Base-by-base conservation (phyloP, 352 stramenopile genomes). In the Phytophthora megakarya region DNA sequence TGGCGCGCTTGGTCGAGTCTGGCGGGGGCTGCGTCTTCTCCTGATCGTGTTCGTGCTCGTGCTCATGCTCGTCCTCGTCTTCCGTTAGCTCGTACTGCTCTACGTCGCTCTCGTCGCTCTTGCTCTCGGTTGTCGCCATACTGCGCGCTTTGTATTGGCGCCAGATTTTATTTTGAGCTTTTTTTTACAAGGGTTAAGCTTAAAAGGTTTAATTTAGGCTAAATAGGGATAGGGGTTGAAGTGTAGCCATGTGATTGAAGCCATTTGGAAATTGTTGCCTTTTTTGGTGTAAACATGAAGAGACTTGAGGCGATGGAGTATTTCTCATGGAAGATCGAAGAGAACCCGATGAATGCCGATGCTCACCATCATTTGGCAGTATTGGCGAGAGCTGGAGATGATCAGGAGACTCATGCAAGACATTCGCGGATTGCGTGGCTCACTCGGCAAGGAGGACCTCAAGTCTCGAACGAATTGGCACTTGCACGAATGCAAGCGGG, bases 341-440 rank as follows among this genome's bases (percentile, higher is more conserved):
- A 78, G 25, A 81, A 89, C 51, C 66, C 83, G 33, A 80, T 88
- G 70, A 72, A 90, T 37, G 65, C 59, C 3, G 70, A 72, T 59
- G 78, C 78, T 21, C 78, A 88, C 45, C 81, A 88, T 49, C 56
- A 90, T 46, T 60, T 90, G 18, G 73, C 84, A n/a, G 78, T 81
- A 44, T 51, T 92, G 5, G 81, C 74, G 25, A 72, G 61, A n/a
- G 81, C 77, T 5, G 62, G 70, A 22, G 76, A 76, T 9, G 72
- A 90, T 50, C 55, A 63, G 16, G 68, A 75, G n/a, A 56, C 48
- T 23, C 59, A 90, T 52, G 67, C 66, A 16, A 60, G 68, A 11
- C 75, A 90, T 50, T 65, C 75, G 2, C 79, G 84, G 30, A 90
- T 92, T 50, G 78, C 84, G 42, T 62, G 72, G 60, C 66, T 92